These are phyloP conservation scores for Fraxinus latifolia DNA, from an alignment of 305 asterid genomes.

Conservation along the genomic window DNA sequence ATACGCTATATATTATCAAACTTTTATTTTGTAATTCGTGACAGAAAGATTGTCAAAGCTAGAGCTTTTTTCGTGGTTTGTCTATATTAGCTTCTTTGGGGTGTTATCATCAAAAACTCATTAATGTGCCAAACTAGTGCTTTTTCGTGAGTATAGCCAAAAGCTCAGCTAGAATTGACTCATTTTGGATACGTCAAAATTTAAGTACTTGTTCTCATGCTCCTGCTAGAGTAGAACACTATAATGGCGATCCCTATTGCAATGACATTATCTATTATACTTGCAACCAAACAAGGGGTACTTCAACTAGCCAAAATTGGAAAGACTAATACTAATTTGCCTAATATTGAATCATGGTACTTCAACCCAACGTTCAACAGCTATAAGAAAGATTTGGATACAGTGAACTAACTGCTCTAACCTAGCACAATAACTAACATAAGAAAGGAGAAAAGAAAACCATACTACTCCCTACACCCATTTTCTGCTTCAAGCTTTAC, in stretches of 20 bases:
- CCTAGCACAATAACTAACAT: background rate
- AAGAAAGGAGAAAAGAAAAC: background rate
- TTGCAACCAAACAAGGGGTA: background rate
- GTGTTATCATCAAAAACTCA: background rate
- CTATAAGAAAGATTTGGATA: background rate
- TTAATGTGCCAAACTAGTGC: background rate
- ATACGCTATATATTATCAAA: background rate
- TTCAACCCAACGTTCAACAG: background rate
- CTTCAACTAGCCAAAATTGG: background rate
- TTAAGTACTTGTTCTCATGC: background rate
- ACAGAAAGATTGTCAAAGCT: background rate
- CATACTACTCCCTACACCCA: background rate
- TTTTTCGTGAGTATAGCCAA: background rate
- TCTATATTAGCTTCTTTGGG: background rate
- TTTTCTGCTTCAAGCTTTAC: background rate
- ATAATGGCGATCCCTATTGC: background rate
- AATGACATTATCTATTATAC: background rate
- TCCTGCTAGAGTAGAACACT: background rate
- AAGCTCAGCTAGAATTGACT: background rate
- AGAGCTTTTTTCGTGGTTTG: background rate
- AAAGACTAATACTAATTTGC: background rate
- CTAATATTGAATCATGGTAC: background rate
- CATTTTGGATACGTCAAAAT: background rate
- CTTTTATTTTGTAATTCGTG: background rate
- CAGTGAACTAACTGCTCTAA: background rate